Base-by-base conservation (phyloP, 1,284 basidiomycete genomes). In the Meripilus lineatus region DNA sequence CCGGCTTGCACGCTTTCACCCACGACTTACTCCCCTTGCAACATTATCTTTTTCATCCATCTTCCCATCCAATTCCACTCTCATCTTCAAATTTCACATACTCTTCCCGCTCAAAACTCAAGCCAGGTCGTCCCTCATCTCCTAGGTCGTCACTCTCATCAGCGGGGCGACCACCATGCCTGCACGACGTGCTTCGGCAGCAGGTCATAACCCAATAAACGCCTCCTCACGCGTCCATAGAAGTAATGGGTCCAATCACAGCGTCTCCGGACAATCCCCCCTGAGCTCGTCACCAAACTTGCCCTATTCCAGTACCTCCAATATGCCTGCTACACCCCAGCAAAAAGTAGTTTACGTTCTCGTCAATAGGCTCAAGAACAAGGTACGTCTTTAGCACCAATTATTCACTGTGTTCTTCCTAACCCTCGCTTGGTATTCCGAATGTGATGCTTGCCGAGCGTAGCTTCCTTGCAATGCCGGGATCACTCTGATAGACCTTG, bases 401-500 rank as follows among this genome's bases (percentile, higher is more conserved):
- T 30, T 10, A 30, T 30, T 10, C 28, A 30, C 28, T n/a, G n/a
- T n/a, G 20, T 14, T 14, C 17, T 39, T 37, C 22, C 30, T 14
- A 20, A 21, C 26, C 37, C 22, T 32, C 15, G 18, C 17, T 17
- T 20, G 25, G 10, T 20, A 14, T 26, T 10, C 25, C 38, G 13
- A 26, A 42, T n/a, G n/a, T n/a, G n/a, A n/a, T n/a, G n/a, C n/a
- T n/a, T n/a, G n/a, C n/a, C n/a, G 32, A 44, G 6, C 32, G 17
- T 50, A 94, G 91, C 74, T 94, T n/a, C 92, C 91, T 45, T 84
- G 80, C 57, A 78, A 89, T 65, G 92, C 90, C 28, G 91, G 91
- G 11, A 70, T 77, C 33, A 69, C 81, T 21, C 62, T 93, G 38
- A 79, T 81, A 52, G 74, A 79, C 33, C 68, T 93, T 48, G 91